Evolutionary conservation across 306 rosid genomes (phyloP), one percentile per base, ranked within the genome.

Genomic region (Macrotyloma uniflorum): DNA sequence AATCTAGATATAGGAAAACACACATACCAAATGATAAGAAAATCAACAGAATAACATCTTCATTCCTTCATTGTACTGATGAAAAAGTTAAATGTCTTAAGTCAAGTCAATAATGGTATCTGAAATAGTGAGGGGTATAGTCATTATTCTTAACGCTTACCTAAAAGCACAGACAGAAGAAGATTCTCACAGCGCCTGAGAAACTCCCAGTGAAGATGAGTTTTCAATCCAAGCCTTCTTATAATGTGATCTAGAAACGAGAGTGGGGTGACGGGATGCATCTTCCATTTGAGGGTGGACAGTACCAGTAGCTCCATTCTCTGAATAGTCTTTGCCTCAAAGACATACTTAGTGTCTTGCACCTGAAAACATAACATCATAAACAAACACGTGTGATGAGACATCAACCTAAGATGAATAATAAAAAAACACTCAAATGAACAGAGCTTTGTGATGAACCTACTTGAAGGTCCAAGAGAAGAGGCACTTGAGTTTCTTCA

Each of bases 241-340:
- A 86, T 79, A 72, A 93, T 84, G 87, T 86, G 92, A 83, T 91
- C 98, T 33, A 95, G 82, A 71, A 95, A 95, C 0, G 98, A 95
- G 42, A 91, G 81, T 19, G 98, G 93, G 51, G 98, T 95, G 57
- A 95, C 97, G 0, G 98, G 94, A 58, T 95, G 97, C 99, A 95
- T 95, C 93, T 82, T 85, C 99, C 99, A 95, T 65, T 91, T 84
- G 13, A 93, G 94, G 2, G 94, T 67, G 4, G 96, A 85, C 5
- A 95, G 93, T 58, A 95, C 91, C 70, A 93, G 62, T 12, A 95
- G 87, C 93, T 95, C 99, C 98, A 93, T 93, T 90, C 90, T 93
- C 77, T 93, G 97, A 46, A 95, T 89, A 58, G 90, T 87, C 76
- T 95, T 95, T 32, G 94, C 91, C 74, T 95, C 96, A 67, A 95